A percentile compares a stretch with the other conserved stretches of the same genome.
Conservation (phyloP, 345 rosid genomes). For the Adansonia digitata region DNA sequence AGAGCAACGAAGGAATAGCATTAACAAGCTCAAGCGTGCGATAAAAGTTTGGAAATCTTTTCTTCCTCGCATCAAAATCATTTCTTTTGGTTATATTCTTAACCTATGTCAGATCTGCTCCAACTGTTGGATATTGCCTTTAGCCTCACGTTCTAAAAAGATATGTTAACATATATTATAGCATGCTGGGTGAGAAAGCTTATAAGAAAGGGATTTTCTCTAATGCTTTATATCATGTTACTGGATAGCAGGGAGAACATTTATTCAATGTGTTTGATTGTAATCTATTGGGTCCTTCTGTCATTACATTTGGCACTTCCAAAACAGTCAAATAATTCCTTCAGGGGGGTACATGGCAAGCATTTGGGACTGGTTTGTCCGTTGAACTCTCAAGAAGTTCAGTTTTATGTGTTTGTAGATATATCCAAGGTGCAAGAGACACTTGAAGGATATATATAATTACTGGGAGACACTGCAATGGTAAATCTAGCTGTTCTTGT, state of each 20-base stretch:
- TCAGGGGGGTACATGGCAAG: neutral
- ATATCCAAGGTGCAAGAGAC: neutral
- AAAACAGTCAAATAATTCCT: neutral
- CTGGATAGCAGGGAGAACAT: neutral
- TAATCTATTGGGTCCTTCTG: neutral
- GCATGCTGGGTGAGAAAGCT: neutral
- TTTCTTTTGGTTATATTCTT: neutral
- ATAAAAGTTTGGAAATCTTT: neutral
- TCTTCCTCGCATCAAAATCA: neutral
- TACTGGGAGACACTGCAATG: neutral
- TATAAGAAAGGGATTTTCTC: neutral
- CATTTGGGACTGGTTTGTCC: neutral
- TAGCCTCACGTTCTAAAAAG: neutral
- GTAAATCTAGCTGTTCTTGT: neutral
- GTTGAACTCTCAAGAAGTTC: neutral
- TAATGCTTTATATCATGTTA: neutral
- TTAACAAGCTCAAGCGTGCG: neutral
- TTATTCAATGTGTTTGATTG: neutral
- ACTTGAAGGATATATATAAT: neutral
- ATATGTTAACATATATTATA: neutral
- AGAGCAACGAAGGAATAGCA: neutral
- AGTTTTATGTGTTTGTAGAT: neutral
- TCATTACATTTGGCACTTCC: neutral
- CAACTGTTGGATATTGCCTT: neutral
- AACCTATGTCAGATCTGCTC: neutral